phyloP scores from a whole-genome alignment of 306 rosid species.

The Dalbergia cochinchinensis region DNA sequence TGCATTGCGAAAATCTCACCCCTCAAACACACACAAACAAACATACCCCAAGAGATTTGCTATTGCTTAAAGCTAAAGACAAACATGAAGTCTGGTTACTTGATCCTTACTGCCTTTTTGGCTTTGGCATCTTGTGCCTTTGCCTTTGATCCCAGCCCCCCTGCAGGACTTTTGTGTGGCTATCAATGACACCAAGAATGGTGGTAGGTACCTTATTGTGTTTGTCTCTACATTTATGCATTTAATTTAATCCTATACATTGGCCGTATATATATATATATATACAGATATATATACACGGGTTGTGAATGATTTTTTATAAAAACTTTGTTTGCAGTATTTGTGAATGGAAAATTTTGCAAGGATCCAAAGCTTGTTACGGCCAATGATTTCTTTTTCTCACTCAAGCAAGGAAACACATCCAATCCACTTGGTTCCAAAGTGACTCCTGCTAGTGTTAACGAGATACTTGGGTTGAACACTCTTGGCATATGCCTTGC shows the following conservation, averaged over 20 bases:
- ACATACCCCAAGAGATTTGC: too few relatives aligned
- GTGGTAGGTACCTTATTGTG: conserved; percentile 1
- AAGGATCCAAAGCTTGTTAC: conserved; percentile 46
- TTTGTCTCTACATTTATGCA: too few relatives aligned
- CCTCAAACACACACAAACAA: too few relatives aligned
- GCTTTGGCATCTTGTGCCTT: conserved; percentile 3
- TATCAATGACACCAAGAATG: conserved; percentile 33
- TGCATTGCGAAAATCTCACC: too few relatives aligned
- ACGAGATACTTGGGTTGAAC: background rate
- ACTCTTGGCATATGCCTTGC: background rate
- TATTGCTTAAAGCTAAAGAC: too few relatives aligned
- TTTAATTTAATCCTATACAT: too few relatives aligned
- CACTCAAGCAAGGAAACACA: conserved; percentile 33
- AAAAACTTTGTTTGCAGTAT: conserved; percentile 27
- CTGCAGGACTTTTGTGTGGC: conserved; percentile 49
- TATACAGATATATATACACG: rapidly evolving
- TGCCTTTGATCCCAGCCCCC: conserved; percentile 54
- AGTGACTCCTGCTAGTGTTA: background rate
- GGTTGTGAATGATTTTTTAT: background rate
- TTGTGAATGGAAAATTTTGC: conserved; percentile 55
- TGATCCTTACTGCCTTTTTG: background rate
- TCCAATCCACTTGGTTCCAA: conserved; percentile 31
- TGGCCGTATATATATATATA: too few relatives aligned
- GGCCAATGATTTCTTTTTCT: conserved; percentile 44
- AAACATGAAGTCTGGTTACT: background rate